Base-by-base conservation (phyloP, 129 eudicot genomes). In the Pittosporum tobira region DNA sequence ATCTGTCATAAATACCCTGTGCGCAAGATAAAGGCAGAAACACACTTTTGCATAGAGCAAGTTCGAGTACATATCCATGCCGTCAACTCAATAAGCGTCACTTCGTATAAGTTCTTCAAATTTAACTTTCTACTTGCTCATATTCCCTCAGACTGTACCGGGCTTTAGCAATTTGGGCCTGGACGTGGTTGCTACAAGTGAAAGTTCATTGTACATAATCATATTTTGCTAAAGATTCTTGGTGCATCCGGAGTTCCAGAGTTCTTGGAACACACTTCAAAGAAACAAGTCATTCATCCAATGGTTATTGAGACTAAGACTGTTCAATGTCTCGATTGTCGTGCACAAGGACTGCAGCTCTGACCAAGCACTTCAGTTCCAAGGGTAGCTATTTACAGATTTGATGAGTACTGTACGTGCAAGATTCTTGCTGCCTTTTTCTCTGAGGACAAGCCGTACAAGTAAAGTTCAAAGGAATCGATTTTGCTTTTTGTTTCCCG, bases 261-360 rank as follows among this genome's bases (percentile, higher is more conserved):
- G 82, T 49, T 93, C 99, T 16, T 81, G 85, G 70, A 79, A 93
- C 36, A 86, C 67, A 62, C 71, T 66, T 16, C 94, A 96, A n/a
- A 93, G 84, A 71, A 93, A 93, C 57, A 93, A 93, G 72, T 93
- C 99, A 63, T 93, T 93, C 99, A 87, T 93, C 91, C 91, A 87
- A 51, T 87, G 96, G 53, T 79, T 87, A 53, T 73, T 77, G 61
- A 93, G 91, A 69, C 74, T 81, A 29, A 93, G 94, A 43, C 82
- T 53, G 63, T 93, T 87, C 52, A 93, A 48, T 31, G 77, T 69
- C 62, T 87, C 96, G n/a, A 65, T 57, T 25, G 91, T 71, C 18
- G 94, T 76, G 86, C 96, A 93, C 48, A 93, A 59, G 0, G 85
- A 74, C 56, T 93, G 96, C 20, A 93, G 81, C 56, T 81, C 85